Conservation (phyloP, 192 early-diverging fungal genomes). For the Linnemannia schmuckeri region DNA sequence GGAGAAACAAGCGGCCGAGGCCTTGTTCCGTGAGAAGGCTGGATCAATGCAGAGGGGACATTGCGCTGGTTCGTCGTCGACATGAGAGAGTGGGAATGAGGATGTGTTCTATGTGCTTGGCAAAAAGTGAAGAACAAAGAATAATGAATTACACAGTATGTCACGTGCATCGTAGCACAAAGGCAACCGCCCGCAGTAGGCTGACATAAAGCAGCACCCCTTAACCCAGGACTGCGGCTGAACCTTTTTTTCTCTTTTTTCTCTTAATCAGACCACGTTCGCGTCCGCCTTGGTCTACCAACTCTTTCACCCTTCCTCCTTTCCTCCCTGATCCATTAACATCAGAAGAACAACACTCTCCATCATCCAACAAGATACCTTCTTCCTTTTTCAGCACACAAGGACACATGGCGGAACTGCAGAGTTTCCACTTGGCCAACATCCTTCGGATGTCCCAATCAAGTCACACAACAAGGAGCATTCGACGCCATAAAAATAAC, state of each 20-base stretch:
- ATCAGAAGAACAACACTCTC: neutral
- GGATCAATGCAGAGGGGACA: neutral
- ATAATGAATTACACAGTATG: too few relatives aligned
- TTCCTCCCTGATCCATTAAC: neutral
- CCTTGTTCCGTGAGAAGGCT: neutral
- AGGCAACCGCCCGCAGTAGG: too few relatives aligned
- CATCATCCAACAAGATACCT: neutral
- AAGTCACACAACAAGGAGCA: neutral
- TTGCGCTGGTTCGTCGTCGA: neutral
- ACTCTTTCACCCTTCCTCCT: neutral
- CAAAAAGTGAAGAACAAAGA: too few relatives aligned
- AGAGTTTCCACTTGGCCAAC: constrained; percentile 50
- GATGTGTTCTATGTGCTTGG: too few relatives aligned
- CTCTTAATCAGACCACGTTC: neutral
- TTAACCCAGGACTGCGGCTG: too few relatives aligned
- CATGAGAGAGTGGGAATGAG: neutral
- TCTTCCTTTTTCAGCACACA: neutral
- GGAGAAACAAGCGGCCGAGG: neutral
- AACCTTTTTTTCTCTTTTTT: neutral
- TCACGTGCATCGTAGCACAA: too few relatives aligned
- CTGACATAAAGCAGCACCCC: too few relatives aligned
- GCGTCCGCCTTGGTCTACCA: neutral
- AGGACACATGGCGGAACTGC: constrained; percentile 29
- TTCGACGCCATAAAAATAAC: neutral
- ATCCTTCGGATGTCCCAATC: constrained; percentile 39